Conservation (phyloP, 2,329 filamentous ascomycete genomes). For the Beauveria australis region DNA sequence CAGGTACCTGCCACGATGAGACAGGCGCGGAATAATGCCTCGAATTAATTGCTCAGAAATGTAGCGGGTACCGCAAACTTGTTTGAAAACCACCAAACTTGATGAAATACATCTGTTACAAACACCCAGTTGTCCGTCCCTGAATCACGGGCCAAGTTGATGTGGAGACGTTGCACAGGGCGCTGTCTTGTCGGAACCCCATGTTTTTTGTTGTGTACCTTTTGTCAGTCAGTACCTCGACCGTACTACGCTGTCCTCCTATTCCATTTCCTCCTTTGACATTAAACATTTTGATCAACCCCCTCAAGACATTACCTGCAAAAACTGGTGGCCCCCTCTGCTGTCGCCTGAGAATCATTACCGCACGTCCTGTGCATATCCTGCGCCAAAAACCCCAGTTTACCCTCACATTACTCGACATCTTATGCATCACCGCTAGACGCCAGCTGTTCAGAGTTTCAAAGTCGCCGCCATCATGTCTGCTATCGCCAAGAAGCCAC, state of each 20-base stretch:
- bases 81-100: background rate
- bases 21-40: too few species aligned
- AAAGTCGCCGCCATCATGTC: conserved; percentile 34
- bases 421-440: conserved; percentile 3
- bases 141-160: conserved; percentile 8
- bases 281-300: conserved; percentile 1
- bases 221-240: background rate
- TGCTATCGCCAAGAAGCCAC: conserved; percentile 44
- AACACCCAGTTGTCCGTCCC: background rate
- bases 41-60: background rate
- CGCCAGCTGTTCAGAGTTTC: conserved; percentile 5
- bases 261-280: conserved; percentile 1
- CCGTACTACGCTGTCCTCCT: conserved; percentile 9
- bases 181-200: conserved; percentile 9
- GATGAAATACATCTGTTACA: background rate
- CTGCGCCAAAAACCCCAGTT: background rate
- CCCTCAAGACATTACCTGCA: background rate
- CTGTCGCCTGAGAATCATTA: conserved; percentile 3
- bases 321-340: background rate
- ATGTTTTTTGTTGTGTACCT: conserved; percentile 10
- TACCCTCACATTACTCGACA: background rate
- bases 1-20: background rate
- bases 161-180: conserved; percentile 7
- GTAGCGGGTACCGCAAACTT: conserved; percentile 4
- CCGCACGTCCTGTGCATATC: conserved; percentile 3